Evolutionary conservation across 805 yeast genomes (phyloP).

Genomic region (Candida maris): DNA sequence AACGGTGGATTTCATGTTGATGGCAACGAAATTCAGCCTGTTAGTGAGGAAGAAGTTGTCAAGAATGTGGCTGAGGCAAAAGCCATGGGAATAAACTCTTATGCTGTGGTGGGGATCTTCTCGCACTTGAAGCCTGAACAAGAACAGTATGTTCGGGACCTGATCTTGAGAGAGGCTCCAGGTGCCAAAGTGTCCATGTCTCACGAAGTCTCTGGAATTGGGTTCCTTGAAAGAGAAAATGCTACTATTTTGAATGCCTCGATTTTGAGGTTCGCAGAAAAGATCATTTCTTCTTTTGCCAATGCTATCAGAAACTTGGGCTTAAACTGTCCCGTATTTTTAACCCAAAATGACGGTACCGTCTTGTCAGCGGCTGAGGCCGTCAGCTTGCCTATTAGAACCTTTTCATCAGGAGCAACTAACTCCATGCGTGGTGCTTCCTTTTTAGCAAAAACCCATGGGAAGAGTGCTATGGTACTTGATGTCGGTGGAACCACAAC

Average conservation of each 20-base stretch:
- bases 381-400: conserved; percentile 36
- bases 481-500: conserved; percentile 51
- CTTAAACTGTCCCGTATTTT: conserved; percentile 34
- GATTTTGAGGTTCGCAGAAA: conserved; percentile 38
- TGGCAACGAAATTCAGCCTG: conserved; percentile 32
- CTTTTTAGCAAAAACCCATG: conserved; percentile 31
- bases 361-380: conserved; percentile 38
- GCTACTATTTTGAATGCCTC: conserved; percentile 45
- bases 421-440: conserved; percentile 46
- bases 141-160: conserved; percentile 32
- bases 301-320: conserved; percentile 33
- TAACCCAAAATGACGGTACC: conserved; percentile 48
- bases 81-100: conserved; percentile 29
- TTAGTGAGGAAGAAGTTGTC: conserved; percentile 26
- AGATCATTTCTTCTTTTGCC: conserved; percentile 36
- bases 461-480: conserved; percentile 29
- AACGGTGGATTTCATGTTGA: conserved; percentile 41
- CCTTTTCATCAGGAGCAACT: conserved; percentile 47
- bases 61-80: conserved; percentile 26
- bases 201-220: conserved; percentile 38
- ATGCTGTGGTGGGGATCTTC: conserved; percentile 40
- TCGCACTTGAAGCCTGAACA: conserved; percentile 33
- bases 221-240: conserved; percentile 43
- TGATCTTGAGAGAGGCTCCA: conserved; percentile 32
- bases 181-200: conserved; percentile 35